These are phyloP conservation scores for Coemansia sp. DNA, from an alignment of 192 early-diverging fungal species.

Conservation along the genomic window DNA sequence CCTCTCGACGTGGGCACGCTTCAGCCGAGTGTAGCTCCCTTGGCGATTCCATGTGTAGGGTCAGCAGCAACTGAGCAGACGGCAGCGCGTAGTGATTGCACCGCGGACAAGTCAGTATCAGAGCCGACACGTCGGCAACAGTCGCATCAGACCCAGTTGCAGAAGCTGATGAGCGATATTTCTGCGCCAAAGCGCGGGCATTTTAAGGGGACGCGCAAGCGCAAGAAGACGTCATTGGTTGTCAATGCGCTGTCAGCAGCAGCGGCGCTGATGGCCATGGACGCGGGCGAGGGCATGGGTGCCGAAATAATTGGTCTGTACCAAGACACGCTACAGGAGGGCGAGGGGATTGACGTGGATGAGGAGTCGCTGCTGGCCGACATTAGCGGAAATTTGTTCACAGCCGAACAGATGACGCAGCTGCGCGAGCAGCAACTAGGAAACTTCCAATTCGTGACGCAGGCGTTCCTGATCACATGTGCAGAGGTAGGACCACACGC, in stretches of 20 bases:
- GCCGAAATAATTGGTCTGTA: constrained; percentile 49
- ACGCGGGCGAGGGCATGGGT: constrained; percentile 27
- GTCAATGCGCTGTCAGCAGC: constrained; percentile 6
- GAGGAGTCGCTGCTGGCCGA: constrained; percentile 40
- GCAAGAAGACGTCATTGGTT: constrained; percentile 23
- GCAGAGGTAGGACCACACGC: constrained; percentile 35
- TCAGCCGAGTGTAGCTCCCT: neutral
- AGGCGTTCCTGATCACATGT: constrained; percentile 46
- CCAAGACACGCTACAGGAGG: constrained; percentile 52
- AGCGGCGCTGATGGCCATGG: constrained; percentile 12
- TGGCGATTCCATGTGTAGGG: neutral
- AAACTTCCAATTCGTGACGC: constrained; percentile 56
- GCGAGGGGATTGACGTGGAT: constrained; percentile 47
- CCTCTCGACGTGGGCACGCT: neutral
- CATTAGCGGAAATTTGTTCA: constrained; percentile 42
- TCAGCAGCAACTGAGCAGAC: no score
- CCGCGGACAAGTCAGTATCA: neutral
- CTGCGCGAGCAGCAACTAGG: constrained; percentile 51
- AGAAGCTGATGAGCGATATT: constrained; percentile 11
- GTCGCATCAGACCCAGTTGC: constrained; percentile 13
- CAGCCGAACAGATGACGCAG: constrained; percentile 45
- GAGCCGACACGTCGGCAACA: neutral
- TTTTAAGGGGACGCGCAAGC: constrained; percentile 29
- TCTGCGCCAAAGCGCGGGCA: constrained; percentile 9
- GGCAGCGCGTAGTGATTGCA: neutral